phyloP scores from a whole-genome alignment of 257 asterid genomes.

The Nicotiana knightiana region DNA sequence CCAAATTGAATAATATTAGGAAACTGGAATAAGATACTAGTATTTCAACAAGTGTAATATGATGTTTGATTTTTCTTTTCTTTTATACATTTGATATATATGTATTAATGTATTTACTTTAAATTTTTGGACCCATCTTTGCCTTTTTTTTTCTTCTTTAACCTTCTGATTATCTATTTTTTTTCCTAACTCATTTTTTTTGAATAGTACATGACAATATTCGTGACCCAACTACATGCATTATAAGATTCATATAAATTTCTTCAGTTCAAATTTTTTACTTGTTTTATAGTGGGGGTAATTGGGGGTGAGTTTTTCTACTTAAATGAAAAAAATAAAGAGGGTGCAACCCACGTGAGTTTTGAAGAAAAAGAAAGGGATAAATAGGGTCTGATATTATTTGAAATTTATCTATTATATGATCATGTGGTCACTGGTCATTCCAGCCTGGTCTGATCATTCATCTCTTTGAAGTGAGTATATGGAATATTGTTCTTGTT shows the following conservation, averaged over 20 bases:
- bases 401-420: not conserved
- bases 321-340: conserved; percentile 3
- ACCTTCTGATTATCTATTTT: not conserved
- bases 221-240: conserved; percentile 9
- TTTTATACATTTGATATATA: no score
- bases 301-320: not conserved
- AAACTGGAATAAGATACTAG: no score
- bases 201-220: not conserved
- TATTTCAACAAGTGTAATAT: no score
- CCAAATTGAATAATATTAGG: no score
- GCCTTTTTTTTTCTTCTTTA: no score
- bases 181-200: not conserved
- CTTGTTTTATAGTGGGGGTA: not conserved
- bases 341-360: conserved; percentile 10
- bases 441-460: conserved; percentile 13
- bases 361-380: not conserved
- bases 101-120: no score
- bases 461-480: not conserved
- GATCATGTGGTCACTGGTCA: conserved; percentile 3
- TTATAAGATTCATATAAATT: not conserved
- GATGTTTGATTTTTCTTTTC: no score
- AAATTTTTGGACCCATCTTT: no score
- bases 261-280: not conserved
- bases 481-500: conserved; percentile 1
- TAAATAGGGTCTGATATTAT: not conserved